Conservation (phyloP, 176 grass and related monocot genomes). For the Elymus sibiricus region DNA sequence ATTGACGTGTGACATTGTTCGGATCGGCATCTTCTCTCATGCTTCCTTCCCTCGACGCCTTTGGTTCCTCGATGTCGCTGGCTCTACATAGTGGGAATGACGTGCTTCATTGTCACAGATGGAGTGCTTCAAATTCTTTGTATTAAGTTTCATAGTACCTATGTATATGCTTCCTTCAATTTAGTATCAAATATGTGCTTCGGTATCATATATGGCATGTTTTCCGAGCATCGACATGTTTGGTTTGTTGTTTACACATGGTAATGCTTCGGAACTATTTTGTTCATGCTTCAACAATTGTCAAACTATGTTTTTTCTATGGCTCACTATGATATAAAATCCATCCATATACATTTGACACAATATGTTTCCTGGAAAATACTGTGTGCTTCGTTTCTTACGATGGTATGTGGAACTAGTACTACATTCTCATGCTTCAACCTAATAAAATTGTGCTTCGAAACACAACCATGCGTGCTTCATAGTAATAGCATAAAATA, state of each 20-base stretch:
- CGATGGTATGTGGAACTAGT: not conserved
- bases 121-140: not conserved
- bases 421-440: not conserved
- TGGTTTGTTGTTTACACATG: not conserved
- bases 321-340: not conserved
- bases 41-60: not conserved
- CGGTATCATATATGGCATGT: not conserved
- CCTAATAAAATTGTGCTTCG: not conserved
- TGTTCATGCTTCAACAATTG: not conserved
- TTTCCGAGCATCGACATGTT: not conserved
- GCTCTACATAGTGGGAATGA: no score
- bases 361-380: not conserved
- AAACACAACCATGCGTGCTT: not conserved
- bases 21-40: no score
- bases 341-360: not conserved
- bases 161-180: not conserved
- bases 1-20: no score
- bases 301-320: not conserved
- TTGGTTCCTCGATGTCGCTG: no score
- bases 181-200: not conserved
- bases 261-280: not conserved
- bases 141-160: not conserved
- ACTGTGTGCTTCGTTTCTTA: not conserved
- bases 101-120: not conserved
- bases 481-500: not conserved